These are phyloP conservation scores for Calonectria pauciramosa DNA, from an alignment of 2,329 filamentous ascomycete species.

Conservation along the genomic window DNA sequence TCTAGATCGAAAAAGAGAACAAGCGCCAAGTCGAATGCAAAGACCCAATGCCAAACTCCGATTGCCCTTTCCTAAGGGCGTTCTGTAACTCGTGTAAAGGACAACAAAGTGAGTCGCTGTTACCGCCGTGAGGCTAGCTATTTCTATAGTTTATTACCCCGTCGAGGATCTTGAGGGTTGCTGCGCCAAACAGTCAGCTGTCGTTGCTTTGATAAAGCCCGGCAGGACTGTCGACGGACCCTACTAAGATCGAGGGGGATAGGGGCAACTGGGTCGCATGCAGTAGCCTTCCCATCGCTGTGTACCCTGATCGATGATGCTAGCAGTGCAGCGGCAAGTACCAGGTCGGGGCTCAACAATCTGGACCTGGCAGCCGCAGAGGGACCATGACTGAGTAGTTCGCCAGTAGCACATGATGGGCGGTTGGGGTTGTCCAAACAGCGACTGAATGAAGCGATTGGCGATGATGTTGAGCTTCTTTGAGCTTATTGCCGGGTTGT, in stretches of 20 bases:
- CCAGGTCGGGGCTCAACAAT: slow-evolving; percentile 45
- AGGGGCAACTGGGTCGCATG: slow-evolving; percentile 48
- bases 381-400: slow-evolving; percentile 48
- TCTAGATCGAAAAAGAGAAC: slow-evolving; percentile 19
- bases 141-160: slow-evolving; percentile 43
- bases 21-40: slow-evolving; percentile 11
- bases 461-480: background rate
- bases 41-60: slow-evolving; percentile 5
- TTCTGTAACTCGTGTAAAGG: slow-evolving; percentile 14
- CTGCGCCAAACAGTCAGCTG: slow-evolving; percentile 33
- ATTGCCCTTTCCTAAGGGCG: background rate
- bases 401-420: slow-evolving; percentile 53
- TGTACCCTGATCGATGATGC: slow-evolving; percentile 44
- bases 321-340: slow-evolving; percentile 44
- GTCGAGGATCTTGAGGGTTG: slow-evolving; percentile 39
- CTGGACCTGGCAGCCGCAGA: slow-evolving; percentile 49
- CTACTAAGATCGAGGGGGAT: slow-evolving; percentile 46
- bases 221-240: slow-evolving; percentile 33
- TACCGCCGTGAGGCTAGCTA: slow-evolving; percentile 31
- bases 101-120: slow-evolving; percentile 6
- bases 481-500: background rate
- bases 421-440: background rate
- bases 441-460: background rate
- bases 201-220: background rate
- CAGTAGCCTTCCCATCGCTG: slow-evolving; percentile 52